A percentile compares a stretch with the other conserved stretches of the same genome.
phyloP scores from a whole-genome alignment of 2,329 filamentous ascomycete genomes.

The Paecilomyces dactylethromorphus region DNA sequence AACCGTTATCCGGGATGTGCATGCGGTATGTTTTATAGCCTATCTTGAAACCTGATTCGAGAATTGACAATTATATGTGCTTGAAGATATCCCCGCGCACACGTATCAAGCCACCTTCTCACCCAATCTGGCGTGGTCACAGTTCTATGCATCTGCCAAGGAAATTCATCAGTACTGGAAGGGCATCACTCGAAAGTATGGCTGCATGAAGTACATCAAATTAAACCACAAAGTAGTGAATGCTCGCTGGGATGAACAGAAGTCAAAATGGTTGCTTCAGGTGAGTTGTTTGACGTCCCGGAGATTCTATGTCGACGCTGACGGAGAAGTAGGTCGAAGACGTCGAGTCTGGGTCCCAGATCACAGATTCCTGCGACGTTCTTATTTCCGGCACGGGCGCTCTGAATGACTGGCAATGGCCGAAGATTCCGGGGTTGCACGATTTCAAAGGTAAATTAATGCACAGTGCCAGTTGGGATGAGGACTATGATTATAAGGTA shows the following conservation, averaged over 20 bases:
- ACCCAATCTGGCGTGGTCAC: constrained; percentile 41
- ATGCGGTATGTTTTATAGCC: constrained; percentile 19
- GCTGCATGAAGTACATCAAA: constrained; percentile 43
- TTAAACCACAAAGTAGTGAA: constrained; percentile 39
- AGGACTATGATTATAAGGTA: constrained; percentile 26
- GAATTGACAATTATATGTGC: background rate
- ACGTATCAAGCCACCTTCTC: constrained; percentile 48
- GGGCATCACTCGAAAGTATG: constrained; percentile 36
- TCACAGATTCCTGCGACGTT: constrained; percentile 24
- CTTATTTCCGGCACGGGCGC: constrained; percentile 34
- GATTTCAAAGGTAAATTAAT: constrained; percentile 29
- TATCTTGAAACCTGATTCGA: constrained; percentile 2
- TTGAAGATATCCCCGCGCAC: constrained; percentile 39
- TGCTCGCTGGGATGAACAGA: constrained; percentile 37
- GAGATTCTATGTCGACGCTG: constrained; percentile 5
- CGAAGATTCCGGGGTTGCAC: constrained; percentile 18
- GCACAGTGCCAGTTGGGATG: constrained; percentile 40
- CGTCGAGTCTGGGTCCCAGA: constrained; percentile 10
- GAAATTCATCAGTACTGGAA: constrained; percentile 48
- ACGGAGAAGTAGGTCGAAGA: constrained; percentile 16
- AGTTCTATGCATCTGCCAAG: constrained; percentile 42
- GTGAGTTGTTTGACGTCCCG: constrained; percentile 8
- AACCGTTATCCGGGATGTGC: constrained; percentile 31
- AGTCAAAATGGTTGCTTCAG: constrained; percentile 21
- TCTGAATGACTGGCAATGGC: constrained; percentile 32